phyloP scores from a whole-genome alignment of 176 grass and related monocot species.

The Microstegium vimineum region DNA sequence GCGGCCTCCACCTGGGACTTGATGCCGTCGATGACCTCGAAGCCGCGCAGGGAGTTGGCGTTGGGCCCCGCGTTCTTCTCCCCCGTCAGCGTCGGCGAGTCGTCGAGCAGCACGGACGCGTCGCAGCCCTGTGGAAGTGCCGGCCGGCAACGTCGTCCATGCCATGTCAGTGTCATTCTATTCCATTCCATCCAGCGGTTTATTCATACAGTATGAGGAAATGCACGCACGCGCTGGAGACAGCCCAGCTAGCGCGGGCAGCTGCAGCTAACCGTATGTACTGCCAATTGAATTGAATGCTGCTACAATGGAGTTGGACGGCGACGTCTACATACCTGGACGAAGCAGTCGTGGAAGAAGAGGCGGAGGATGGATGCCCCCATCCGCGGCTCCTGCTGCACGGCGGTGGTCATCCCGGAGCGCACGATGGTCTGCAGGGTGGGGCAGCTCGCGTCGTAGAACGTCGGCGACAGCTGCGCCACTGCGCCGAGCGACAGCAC shows the following conservation, averaged over 20 bases:
- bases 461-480: constrained; percentile 60
- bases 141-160: neutral
- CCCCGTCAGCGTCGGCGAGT: constrained; percentile 59
- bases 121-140: constrained; percentile 52
- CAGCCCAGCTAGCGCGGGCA: too few species aligned
- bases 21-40: constrained; percentile 79
- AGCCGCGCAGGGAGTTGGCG: constrained; percentile 71
- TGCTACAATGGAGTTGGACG: neutral
- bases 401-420: constrained; percentile 47
- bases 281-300: neutral
- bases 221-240: too few species aligned
- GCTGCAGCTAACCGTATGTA: neutral
- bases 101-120: constrained; percentile 77
- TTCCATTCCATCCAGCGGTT: too few species aligned
- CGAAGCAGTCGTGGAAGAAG: constrained; percentile 98
- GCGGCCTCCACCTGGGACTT: constrained; percentile 55
- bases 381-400: constrained; percentile 45
- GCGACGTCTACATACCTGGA: constrained; percentile 46
- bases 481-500: constrained; percentile 6
- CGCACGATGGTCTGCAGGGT: constrained; percentile 52
- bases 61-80: constrained; percentile 86
- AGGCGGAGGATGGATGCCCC: constrained; percentile 88
- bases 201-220: neutral
- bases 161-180: neutral
- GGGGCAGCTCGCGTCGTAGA: constrained; percentile 51